These are phyloP conservation scores for Podospora fimiseda DNA, from an alignment of 495 filamentous ascomycete genomes.

Conservation along the genomic window DNA sequence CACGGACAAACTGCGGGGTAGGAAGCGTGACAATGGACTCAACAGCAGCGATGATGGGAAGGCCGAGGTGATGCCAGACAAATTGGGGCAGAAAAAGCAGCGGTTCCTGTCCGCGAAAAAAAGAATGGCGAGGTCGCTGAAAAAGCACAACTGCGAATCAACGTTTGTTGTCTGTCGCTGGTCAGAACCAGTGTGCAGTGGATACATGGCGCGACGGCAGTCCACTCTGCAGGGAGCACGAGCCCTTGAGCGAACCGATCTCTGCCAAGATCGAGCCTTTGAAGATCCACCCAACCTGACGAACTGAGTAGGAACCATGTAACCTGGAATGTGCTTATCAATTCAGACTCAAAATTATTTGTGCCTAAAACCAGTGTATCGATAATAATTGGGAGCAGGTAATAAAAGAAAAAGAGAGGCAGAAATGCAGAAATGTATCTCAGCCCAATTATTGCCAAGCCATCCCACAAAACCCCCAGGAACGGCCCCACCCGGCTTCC, in stretches of 20 bases:
- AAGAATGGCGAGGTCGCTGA: too few species aligned
- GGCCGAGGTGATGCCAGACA: not conserved
- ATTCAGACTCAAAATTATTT: not conserved
- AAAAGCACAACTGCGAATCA: not conserved
- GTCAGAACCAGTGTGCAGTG: not conserved
- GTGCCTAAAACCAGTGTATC: not conserved
- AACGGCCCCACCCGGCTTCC: not conserved
- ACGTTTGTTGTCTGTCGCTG: not conserved
- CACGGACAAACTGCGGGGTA: conserved; percentile 1
- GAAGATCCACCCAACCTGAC: not conserved
- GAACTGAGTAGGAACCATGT: too few species aligned
- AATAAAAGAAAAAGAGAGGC: not conserved
- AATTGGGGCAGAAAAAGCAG: not conserved
- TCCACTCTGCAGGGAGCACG: conserved; percentile 4
- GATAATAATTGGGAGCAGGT: not conserved
- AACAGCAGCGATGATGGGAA: not conserved
- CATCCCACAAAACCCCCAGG: not conserved
- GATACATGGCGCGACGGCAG: not conserved
- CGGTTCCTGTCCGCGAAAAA: not conserved
- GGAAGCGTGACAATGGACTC: not conserved
- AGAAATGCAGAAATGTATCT: not conserved
- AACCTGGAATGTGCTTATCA: not conserved
- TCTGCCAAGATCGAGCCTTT: not conserved
- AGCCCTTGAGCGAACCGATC: not conserved
- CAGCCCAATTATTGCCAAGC: not conserved